These are phyloP conservation scores for Boletus subcaerulescens DNA, from an alignment of 768 basidiomycete genomes.

Conservation along the genomic window DNA sequence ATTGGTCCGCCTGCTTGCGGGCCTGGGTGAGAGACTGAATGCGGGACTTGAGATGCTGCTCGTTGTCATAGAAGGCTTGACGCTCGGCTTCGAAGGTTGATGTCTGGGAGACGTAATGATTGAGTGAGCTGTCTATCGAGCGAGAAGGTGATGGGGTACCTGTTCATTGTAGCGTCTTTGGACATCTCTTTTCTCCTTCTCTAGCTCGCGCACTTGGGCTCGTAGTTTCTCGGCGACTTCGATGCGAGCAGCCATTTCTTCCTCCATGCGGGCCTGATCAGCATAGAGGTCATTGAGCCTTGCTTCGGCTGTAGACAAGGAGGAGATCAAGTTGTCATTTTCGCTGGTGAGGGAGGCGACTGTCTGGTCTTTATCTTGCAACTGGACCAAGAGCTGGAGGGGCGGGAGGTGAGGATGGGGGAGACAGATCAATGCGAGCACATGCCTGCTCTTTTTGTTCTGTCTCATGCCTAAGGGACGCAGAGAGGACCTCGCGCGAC, in stretches of 20 bases:
- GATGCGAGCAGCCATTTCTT: constrained; percentile 76
- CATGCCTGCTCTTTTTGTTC: constrained; percentile 79
- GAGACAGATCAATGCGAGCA: constrained; percentile 2
- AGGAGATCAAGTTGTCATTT: constrained; percentile 60
- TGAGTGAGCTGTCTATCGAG: constrained; percentile 13
- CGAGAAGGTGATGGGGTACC: constrained; percentile 38
- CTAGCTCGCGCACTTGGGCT: constrained; percentile 76
- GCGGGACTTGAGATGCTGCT: constrained; percentile 88
- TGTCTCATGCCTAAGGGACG: constrained; percentile 70
- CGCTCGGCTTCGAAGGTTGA: constrained; percentile 88
- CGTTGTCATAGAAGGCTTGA: constrained; percentile 89
- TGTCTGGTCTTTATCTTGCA: constrained; percentile 77
- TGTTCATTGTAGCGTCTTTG: constrained; percentile 87
- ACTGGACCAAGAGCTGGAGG: constrained; percentile 65
- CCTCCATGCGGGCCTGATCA: constrained; percentile 78
- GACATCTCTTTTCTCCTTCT: constrained; percentile 83
- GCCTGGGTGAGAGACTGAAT: constrained; percentile 76
- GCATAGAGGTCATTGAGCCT: constrained; percentile 75
- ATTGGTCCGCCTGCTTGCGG: constrained; percentile 50
- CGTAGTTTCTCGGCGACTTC: constrained; percentile 83
- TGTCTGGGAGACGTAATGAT: constrained; percentile 47
- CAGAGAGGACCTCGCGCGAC: constrained; percentile 52
- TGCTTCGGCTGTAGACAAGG: constrained; percentile 66
- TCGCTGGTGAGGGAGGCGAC: constrained; percentile 59
- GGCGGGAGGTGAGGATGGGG: constrained; percentile 9